Evolutionary conservation across 2,329 filamentous ascomycete genomes (phyloP).

Genomic region (Chalaropsis thielavioides): DNA sequence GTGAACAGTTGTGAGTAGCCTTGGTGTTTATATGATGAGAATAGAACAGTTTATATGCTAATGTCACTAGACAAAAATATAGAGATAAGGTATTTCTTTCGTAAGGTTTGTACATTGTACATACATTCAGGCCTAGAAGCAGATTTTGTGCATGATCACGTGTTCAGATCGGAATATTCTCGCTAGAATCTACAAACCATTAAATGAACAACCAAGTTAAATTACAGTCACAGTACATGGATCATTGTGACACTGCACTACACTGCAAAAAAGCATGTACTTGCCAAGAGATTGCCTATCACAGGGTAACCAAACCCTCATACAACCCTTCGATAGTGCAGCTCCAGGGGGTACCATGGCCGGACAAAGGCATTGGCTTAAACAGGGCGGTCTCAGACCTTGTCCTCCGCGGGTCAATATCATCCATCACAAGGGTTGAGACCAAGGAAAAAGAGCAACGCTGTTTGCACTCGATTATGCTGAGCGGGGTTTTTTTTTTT

Average conservation of each 20-base stretch:
- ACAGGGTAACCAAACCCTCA: not conserved
- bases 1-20: too few relatives aligned
- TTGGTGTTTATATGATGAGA: too few relatives aligned
- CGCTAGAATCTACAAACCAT: too few relatives aligned
- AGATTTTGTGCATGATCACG: too few relatives aligned
- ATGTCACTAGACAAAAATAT: too few relatives aligned
- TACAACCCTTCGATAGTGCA: not conserved
- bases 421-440: not conserved
- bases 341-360: not conserved
- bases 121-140: too few relatives aligned
- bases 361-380: not conserved
- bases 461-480: not conserved
- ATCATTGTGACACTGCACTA: not conserved
- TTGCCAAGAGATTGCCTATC: not conserved
- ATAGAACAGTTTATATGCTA: too few relatives aligned
- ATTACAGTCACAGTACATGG: not conserved
- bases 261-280: not conserved
- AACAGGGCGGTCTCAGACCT: not conserved
- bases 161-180: too few relatives aligned
- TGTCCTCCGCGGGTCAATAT: not conserved
- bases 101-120: too few relatives aligned
- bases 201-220: too few relatives aligned
- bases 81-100: too few relatives aligned
- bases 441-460: not conserved
- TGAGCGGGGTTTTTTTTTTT: too few relatives aligned